phyloP scores from a whole-genome alignment of 2,329 filamentous ascomycete species.

The Chrysosporium keratinophilum region DNA sequence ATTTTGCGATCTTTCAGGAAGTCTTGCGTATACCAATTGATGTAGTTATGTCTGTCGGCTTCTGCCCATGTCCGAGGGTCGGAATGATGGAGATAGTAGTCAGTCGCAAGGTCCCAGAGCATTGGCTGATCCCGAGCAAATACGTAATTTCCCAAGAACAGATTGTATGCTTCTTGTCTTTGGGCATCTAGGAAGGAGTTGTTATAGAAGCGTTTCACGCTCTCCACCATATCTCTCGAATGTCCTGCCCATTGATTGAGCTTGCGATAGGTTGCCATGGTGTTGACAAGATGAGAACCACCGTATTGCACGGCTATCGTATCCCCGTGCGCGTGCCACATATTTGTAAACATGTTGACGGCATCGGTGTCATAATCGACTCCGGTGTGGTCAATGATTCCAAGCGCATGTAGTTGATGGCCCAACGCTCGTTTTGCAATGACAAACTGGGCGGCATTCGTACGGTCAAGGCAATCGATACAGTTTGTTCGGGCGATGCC shows the following conservation, averaged over 20 bases:
- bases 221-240: constrained; percentile 97
- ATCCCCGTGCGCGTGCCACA: constrained; percentile 97
- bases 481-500: constrained; percentile 93
- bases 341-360: constrained; percentile 91
- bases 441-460: constrained; percentile 95
- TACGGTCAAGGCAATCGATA: constrained; percentile 93
- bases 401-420: constrained; percentile 81
- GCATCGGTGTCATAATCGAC: constrained; percentile 93
- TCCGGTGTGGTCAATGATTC: constrained; percentile 66
- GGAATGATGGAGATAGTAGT: constrained; percentile 91
- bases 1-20: constrained; percentile 55
- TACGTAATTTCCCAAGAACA: constrained; percentile 93
- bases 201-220: constrained; percentile 97
- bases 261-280: constrained; percentile 97
- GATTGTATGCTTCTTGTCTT: constrained; percentile 91
- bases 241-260: constrained; percentile 98
- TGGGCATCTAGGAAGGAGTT: constrained; percentile 98
- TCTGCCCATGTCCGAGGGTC: constrained; percentile 65
- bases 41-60: constrained; percentile 59
- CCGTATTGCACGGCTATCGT: constrained; percentile 97
- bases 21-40: constrained; percentile 73
- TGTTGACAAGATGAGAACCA: constrained; percentile 94
- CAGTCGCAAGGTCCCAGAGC: constrained; percentile 90
- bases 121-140: constrained; percentile 80
- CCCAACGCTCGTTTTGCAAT: constrained; percentile 91